Percentiles rank a stretch among this genome's conserved stretches.
phyloP scores from a whole-genome alignment of 208 protist genomes.

The Spongospora subterranea region DNA sequence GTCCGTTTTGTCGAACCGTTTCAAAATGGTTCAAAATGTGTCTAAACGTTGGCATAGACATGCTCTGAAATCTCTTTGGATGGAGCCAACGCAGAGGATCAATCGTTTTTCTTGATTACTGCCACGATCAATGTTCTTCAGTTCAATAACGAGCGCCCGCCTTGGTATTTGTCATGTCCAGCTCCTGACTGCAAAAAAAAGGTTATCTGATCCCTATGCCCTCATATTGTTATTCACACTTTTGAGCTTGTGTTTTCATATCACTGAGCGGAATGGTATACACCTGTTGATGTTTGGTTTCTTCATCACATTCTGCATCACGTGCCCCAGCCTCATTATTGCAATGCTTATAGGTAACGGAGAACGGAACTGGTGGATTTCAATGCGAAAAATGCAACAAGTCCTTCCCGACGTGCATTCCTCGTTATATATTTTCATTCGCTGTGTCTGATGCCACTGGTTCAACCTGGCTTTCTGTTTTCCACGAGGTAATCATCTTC shows the following conservation, averaged over 20 bases:
- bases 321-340: too few relatives aligned
- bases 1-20: too few relatives aligned
- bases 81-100: background rate
- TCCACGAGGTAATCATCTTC: too few relatives aligned
- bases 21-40: too few relatives aligned
- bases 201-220: background rate
- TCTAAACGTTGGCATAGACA: too few relatives aligned
- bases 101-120: slow-evolving; percentile 32
- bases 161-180: slow-evolving; percentile 45
- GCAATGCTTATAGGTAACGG: slow-evolving; percentile 41
- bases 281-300: background rate
- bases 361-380: background rate
- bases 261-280: background rate
- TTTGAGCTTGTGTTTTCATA: background rate
- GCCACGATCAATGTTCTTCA: background rate
- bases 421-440: slow-evolving; percentile 13
- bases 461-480: slow-evolving; percentile 8
- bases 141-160: slow-evolving; percentile 37
- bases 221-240: background rate
- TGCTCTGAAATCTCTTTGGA: background rate
- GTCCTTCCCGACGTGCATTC: background rate
- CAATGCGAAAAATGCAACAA: slow-evolving; percentile 26
- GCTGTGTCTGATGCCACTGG: slow-evolving; percentile 22
- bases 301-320: background rate
- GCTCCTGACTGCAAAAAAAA: slow-evolving; percentile 47